Evolutionary conservation across 768 basidiomycete genomes (phyloP), one percentile per base, ranked within the genome.

Genomic region (Mycena venus): DNA sequence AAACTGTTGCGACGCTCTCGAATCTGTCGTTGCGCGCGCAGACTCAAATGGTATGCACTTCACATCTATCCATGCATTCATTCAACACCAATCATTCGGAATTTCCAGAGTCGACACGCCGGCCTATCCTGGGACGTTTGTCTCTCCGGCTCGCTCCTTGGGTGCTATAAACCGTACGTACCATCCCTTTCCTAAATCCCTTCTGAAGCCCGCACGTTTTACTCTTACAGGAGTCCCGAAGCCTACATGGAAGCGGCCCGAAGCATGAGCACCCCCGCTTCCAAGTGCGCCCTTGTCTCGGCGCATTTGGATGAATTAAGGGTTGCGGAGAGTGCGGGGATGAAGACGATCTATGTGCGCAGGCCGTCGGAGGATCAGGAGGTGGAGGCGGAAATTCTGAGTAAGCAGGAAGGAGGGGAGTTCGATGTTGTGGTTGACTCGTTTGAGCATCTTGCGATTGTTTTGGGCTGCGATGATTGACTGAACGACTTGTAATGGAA

Each of bases 301-400:
- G 82, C 87, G 15, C 87, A 87, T 78, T 79, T 72, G 19, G 77
- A 82, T 69, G 88, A 88, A 53, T 80, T 89, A 62, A 77, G 80
- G 4, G 83, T 82, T 0, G 87, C 87, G 1, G 83, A 81, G 0
- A 65, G 60, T 5, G 83, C 81, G 3, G 88, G 88, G 4, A 75
- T 88, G 70, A 84, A 84, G 80, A 84, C 86, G 0, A 80, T 88
- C 3, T 88, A 87, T 32, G 83, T 88, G 0, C 85, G 84, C 10
- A 80, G 86, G 31, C 76, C 83, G 2, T 81, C 81, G 1, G 84
- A 86, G 38, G 85, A 85, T 51, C 64, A 68, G 9, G 79, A 80
- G 6, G 59, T 75, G 0, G 77, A 78, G 21, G 70, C n/a, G 6
- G 72, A 70, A 25, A 75, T 82, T 53, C 76, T 78, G 58, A 79